These are phyloP conservation scores for Diphasiastrum complanatum DNA, from an alignment of 83 land plant species.

Conservation along the genomic window DNA sequence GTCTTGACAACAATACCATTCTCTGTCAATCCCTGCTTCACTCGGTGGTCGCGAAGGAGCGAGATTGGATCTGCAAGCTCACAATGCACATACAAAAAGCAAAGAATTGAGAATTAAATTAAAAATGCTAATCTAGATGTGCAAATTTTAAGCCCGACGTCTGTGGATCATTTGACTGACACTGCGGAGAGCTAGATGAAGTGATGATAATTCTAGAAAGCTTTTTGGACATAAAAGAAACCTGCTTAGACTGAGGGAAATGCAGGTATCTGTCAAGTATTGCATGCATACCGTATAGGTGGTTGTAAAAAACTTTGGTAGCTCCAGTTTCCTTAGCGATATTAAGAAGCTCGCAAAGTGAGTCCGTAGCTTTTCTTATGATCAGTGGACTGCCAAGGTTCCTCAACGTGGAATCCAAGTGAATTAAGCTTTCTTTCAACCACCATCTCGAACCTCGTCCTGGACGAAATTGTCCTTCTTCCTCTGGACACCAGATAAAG, in stretches of 20 bases:
- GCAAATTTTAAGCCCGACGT: too few relatives aligned
- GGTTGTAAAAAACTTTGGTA: constrained; percentile 10
- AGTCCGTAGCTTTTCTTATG: neutral
- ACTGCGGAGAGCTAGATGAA: too few relatives aligned
- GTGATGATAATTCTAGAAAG: too few relatives aligned
- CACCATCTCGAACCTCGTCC: constrained; percentile 13
- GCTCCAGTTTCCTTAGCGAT: constrained; percentile 2
- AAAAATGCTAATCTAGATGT: too few relatives aligned
- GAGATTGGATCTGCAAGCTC: constrained; percentile 21
- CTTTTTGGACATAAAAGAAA: too few relatives aligned
- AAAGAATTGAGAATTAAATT: too few relatives aligned
- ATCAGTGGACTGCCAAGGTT: constrained; percentile 5
- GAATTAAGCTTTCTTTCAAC: constrained; percentile 12
- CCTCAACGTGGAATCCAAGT: constrained; percentile 1
- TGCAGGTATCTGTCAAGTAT: too few relatives aligned
- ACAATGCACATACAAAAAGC: too few relatives aligned
- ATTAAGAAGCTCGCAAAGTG: neutral
- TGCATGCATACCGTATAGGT: constrained; percentile 16
- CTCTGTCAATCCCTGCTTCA: constrained; percentile 12
- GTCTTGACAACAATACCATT: constrained; percentile 4
- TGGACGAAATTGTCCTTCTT: constrained; percentile 8
- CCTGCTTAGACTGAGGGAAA: too few relatives aligned
- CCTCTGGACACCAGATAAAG: constrained; percentile 13
- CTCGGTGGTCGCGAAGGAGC: constrained; percentile 11
- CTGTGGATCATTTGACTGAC: too few relatives aligned